Conservation (phyloP, 2,329 filamentous ascomycete genomes). For the Colletotrichum tropicale region DNA sequence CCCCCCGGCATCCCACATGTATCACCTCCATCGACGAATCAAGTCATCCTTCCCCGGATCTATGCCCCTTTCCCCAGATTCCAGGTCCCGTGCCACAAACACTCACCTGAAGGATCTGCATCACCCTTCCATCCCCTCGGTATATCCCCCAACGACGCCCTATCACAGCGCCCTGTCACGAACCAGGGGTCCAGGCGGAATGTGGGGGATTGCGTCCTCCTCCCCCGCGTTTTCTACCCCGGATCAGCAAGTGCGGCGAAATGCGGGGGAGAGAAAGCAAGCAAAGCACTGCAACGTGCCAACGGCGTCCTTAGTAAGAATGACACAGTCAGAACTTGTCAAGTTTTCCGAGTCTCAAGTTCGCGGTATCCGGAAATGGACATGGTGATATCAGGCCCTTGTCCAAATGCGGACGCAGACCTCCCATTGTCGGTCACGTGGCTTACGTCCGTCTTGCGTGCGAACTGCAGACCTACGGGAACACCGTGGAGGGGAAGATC, state of each 20-base stretch:
- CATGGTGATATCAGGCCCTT: rapidly evolving
- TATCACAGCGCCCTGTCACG: background rate
- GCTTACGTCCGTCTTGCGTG: background rate
- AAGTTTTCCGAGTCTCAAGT: background rate
- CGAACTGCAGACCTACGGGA: background rate
- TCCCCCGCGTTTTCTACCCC: background rate
- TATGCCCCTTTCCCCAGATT: background rate
- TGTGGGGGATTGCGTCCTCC: background rate
- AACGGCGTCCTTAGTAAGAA: background rate
- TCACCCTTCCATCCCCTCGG: background rate
- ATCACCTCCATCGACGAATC: background rate
- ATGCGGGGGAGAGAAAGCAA: background rate
- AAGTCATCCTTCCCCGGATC: background rate
- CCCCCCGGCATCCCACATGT: background rate
- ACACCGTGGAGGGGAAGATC: background rate
- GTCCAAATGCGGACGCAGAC: background rate
- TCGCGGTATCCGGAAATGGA: background rate
- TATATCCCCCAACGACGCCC: background rate
- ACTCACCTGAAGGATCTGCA: background rate
- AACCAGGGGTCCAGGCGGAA: background rate
- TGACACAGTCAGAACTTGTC: background rate
- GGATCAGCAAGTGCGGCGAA: background rate
- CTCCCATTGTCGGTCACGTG: background rate
- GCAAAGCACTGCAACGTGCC: background rate
- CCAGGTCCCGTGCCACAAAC: background rate